phyloP scores from a whole-genome alignment of 768 basidiomycete species.

The Wakefieldia striispora region DNA sequence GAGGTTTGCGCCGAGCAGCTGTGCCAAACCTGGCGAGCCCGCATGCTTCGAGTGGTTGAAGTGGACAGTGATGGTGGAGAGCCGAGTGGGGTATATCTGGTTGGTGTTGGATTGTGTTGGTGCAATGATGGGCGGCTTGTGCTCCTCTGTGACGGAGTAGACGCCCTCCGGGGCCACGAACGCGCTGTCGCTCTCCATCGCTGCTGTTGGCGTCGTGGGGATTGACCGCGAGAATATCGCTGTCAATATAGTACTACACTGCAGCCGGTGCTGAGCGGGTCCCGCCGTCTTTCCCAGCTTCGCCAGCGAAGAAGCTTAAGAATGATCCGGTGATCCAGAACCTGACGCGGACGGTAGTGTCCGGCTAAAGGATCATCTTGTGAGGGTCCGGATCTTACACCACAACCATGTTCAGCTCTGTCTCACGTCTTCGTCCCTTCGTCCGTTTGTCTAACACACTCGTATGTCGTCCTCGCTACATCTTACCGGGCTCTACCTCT shows the following conservation, averaged over 20 bases:
- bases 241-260: background rate
- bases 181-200: conserved; percentile 79
- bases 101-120: conserved; percentile 38
- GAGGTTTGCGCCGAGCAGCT: conserved; percentile 59
- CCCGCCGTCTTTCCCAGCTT: background rate
- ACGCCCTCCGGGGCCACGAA: conserved; percentile 91
- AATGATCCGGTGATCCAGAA: background rate
- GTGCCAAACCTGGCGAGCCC: conserved; percentile 60
- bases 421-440: conserved; percentile 14
- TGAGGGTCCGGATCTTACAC: conserved; percentile 28
- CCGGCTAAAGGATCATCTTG: conserved; percentile 9
- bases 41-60: conserved; percentile 57
- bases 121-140: conserved; percentile 59
- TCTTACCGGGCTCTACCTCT: background rate
- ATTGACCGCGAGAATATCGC: conserved; percentile 17
- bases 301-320: background rate
- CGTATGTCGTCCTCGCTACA: conserved; percentile 11
- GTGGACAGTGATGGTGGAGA: conserved; percentile 60
- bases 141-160: conserved; percentile 84
- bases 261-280: background rate
- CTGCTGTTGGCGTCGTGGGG: conserved; percentile 1
- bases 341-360: background rate
- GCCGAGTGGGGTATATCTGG: conserved; percentile 54
- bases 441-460: conserved; percentile 11
- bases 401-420: conserved; percentile 24